A percentile compares a stretch with the other conserved stretches of the same genome.
Evolutionary conservation across 495 filamentous ascomycete species (phyloP).

Genomic region (Choiromyces venosus): DNA sequence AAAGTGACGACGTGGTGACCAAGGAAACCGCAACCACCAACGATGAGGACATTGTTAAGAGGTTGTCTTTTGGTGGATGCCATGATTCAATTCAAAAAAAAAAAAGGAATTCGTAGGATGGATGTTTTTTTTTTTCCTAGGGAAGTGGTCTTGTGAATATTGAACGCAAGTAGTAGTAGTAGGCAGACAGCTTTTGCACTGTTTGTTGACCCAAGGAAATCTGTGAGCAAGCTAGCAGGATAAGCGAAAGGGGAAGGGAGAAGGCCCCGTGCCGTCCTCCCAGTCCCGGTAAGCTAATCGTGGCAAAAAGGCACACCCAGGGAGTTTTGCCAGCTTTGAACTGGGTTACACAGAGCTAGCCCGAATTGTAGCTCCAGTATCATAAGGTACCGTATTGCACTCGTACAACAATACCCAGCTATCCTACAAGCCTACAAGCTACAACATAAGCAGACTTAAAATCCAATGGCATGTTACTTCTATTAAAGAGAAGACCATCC

Average conservation of each 20-base stretch:
- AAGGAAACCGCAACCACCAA: slow-evolving; percentile 67
- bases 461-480: neutral
- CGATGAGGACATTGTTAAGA: slow-evolving; percentile 58
- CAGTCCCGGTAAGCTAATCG: neutral
- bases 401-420: neutral
- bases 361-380: neutral
- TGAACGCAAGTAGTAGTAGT: neutral
- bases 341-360: neutral
- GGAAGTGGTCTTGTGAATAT: neutral
- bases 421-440: neutral
- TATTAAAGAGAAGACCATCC: neutral
- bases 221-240: neutral
- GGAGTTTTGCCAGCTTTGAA: neutral
- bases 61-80: slow-evolving; percentile 24
- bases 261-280: neutral
- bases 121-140: neutral
- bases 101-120: slow-evolving; percentile 14
- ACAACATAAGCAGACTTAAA: neutral
- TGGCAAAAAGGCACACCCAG: neutral
- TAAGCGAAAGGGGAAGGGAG: neutral
- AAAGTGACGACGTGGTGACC: slow-evolving; percentile 63
- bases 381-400: too few relatives aligned
- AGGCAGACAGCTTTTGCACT: neutral
- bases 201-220: neutral
- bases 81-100: slow-evolving; percentile 9